Evolutionary conservation across 257 asterid genomes (phyloP), one percentile per base, ranked within the genome.

Genomic region (Solanum lycopersicoides): DNA sequence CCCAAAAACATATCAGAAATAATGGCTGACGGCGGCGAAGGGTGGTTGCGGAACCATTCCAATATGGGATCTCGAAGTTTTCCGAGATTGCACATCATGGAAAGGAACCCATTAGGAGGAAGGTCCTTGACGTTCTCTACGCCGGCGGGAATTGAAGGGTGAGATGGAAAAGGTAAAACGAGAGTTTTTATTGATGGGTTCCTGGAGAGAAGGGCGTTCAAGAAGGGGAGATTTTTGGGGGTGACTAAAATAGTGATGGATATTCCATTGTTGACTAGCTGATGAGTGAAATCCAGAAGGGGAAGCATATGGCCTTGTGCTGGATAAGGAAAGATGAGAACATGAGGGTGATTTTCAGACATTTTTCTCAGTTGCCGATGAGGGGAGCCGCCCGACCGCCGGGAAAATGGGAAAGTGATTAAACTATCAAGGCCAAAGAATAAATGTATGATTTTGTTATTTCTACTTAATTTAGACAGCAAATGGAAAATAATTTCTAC

Each of bases 301-400:
- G 98, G 93, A 28, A 93, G 25, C 97, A 96, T 95, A 94, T 96
- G 99, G 20, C 99, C 99, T 87, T 95, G 99, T 18, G 98, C 98
- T 18, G 99, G 98, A 83, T 93, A 95, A 16, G 99, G 99, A 89
- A 96, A 90, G 77, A 93, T 89, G 87, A 96, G 92, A 86, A 94
- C 86, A 87, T 96, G 98, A 84, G 63, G 65, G 28, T 23, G 13
- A 84, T 65, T 84, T 84, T 84, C 84, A 16, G 68, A 47, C 68
- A 80, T 80, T 50, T 16, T 47, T 18, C 1, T 3, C 4, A 16
- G 44, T 47, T 47, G 7, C 28, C 13, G 42, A 45, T 25, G 60
- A n/a, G 14, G 11, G 12, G 23, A 35, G 4, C 41, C n/a, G 44
- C 23, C 77, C 41, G 21, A 9, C 39, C 75, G 44, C 14, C 14